Base-by-base conservation (phyloP, 306 rosid species). In the Erythrophleum fordii region DNA sequence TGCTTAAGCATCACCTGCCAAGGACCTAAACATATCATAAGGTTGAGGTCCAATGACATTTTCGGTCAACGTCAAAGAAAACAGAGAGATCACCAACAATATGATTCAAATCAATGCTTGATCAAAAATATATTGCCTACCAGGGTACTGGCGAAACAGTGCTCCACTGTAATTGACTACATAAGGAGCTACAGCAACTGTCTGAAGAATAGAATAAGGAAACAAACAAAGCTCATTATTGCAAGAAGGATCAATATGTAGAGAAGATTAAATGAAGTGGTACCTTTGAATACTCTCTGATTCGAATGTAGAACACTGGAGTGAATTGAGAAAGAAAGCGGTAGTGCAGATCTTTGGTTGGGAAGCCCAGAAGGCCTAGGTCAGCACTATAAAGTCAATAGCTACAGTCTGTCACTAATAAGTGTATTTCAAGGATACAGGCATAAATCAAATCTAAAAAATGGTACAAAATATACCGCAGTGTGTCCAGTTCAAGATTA, bases 1-100 rank as follows among this genome's bases (percentile, higher is more conserved):
- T 95, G 99, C 88, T 93, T 95, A 84, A 95, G 94, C 99, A 95
- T 95, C 80, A 93, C 99, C 82, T 91, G 97, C 99, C 99, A 95
- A 59, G 99, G 97, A 76, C 99, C 99, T 91, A 89, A 55, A 83
- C 39, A 69, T 67, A 65, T 45, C 61, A 75, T 42, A 72, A 80
- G 65, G 79, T 45, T 73, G 13, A 72, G 75, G 37, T 48, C 16
- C 75, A 48, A 17, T 26, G 10, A 17, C 22, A 26, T 8, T 70
- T 70, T 26, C 26, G 8, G 35, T 28, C 41, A 26, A 45, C 17
- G 42, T 70, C 60, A 17, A 48, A 70, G 74, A 44, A 26, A 44
- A 16, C 7, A 44, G 28, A 70, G 26, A 26, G 3, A 42, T 16
- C 42, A 28, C 9, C 12, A 70, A 70, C 7, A 26, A 26, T 69